These are phyloP conservation scores for Paraphoma chrysanthemicola DNA, from an alignment of 2,329 filamentous ascomycete genomes.

Conservation along the genomic window DNA sequence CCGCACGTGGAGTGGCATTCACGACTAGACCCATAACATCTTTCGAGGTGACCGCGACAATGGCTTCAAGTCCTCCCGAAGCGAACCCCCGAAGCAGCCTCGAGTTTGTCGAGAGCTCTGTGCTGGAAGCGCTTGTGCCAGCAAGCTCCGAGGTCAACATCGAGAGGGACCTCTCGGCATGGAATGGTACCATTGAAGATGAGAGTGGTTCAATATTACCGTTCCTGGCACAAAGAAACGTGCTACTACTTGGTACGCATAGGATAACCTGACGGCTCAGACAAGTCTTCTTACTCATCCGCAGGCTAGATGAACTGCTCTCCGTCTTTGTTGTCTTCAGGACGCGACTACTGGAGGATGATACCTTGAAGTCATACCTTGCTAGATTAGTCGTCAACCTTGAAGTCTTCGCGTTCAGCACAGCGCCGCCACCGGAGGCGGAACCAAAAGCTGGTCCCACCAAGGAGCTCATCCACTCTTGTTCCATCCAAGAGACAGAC, in stretches of 20 bases:
- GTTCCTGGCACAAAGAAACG: conserved; percentile 67
- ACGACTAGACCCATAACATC: background rate
- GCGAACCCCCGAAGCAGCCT: conserved; percentile 37
- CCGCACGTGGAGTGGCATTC: conserved; percentile 24
- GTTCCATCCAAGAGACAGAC: conserved; percentile 40
- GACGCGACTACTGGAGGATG: conserved; percentile 66
- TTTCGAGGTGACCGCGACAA: conserved; percentile 7
- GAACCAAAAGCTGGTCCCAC: conserved; percentile 44
- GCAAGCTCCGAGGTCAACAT: conserved; percentile 44
- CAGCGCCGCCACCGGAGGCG: conserved; percentile 52
- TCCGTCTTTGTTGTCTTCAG: conserved; percentile 72
- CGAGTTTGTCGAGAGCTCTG: conserved; percentile 48
- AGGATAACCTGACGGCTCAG: background rate
- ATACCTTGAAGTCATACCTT: conserved; percentile 65
- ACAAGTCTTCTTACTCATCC: conserved; percentile 55
- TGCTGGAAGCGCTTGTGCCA: conserved; percentile 50
- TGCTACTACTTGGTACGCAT: conserved; percentile 75
- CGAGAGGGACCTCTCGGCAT: conserved; percentile 50
- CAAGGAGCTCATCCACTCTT: conserved; percentile 67
- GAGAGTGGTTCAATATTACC: conserved; percentile 58
- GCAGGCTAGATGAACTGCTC: conserved; percentile 74
- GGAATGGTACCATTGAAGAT: conserved; percentile 54
- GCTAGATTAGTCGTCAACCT: conserved; percentile 69
- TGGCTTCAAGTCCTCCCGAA: conserved; percentile 28
- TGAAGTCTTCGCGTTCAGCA: conserved; percentile 68